Base-by-base conservation (phyloP, 352 stramenopile genomes). In the Globisporangium uncinulatum region DNA sequence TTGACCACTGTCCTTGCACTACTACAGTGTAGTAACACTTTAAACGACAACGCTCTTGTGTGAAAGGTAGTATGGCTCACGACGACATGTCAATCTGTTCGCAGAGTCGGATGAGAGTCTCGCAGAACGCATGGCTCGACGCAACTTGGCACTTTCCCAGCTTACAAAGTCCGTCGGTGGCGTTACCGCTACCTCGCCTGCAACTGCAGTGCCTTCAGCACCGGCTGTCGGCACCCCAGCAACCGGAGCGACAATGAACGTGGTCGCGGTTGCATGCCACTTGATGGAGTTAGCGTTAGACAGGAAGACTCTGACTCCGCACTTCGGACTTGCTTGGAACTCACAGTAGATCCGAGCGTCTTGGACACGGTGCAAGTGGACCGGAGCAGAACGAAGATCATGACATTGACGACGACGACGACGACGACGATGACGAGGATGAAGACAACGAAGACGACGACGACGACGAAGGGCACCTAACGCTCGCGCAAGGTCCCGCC, bases 141-240 rank as follows among this genome's bases (percentile, higher is more conserved):
- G 79, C 41, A 87, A 77, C 47, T 19, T 84, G 39, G 79, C 73
- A n/a, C 62, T 89, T 8, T 87, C 74, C 15, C 74, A 89, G 24
- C 73, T 87, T 2, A 86, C 66, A 6, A 81, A 74, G 34, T 55
- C 58, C 20, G 20, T 41, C 3, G 15, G 8, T 17, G 43, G 19
- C 15, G 43, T 2, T 6, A 31, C 9, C 19, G 4, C n/a, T 14
- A 2, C 43, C 15, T 4, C 8, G 19, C 6, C 20, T 14, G n/a
- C 29, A 37, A 17, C 24, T 15, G 19, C 50, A 34, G n/a, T 32
- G 3, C 9, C 49, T 36, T 8, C 53, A 5, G 32, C 52, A 15
- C 34, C 34, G 34, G 5, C 34, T 13, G 34, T 8, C 34, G 10
- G 10, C 2, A 39, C 10, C 34, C 34, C 48, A 6, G 5, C 32